phyloP scores from a whole-genome alignment of 805 yeast genomes.

The Candida ipomoeae region DNA sequence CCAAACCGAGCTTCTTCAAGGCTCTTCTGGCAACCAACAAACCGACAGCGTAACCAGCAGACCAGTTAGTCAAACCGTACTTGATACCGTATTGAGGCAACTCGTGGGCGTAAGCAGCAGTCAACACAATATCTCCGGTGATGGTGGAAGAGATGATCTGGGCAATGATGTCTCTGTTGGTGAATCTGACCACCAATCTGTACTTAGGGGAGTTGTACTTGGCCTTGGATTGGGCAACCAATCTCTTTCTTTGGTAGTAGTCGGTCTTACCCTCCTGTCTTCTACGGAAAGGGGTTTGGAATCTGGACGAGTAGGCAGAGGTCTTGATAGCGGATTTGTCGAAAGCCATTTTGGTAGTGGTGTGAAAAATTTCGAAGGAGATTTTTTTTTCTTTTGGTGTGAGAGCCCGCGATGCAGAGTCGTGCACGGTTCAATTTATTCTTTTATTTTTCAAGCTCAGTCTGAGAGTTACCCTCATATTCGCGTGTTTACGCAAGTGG shows the following conservation, averaged over 20 bases:
- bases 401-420: constrained; percentile 10
- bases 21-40: constrained; percentile 98
- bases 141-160: constrained; percentile 96
- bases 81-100: constrained; percentile 95
- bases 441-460: not conserved
- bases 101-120: constrained; percentile 99
- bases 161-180: constrained; percentile 98
- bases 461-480: not conserved
- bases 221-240: constrained; percentile 99
- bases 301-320: constrained; percentile 97
- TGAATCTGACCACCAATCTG: constrained; percentile 99
- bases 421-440: constrained; percentile 6
- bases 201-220: constrained; percentile 99
- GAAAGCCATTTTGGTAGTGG: constrained; percentile 63
- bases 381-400: constrained; percentile 6
- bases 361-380: constrained; percentile 1
- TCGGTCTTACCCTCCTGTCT: constrained; percentile 99
- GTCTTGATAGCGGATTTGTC: constrained; percentile 58
- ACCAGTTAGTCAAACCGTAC: constrained; percentile 99
- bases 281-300: constrained; percentile 99
- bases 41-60: constrained; percentile 99
- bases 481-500: not conserved
- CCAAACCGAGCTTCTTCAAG: constrained; percentile 94
- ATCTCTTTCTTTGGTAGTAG: constrained; percentile 99
- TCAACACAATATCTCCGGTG: constrained; percentile 92